These are phyloP conservation scores for Verticillium nubilum DNA, from an alignment of 2,329 filamentous ascomycete species.

Conservation along the genomic window DNA sequence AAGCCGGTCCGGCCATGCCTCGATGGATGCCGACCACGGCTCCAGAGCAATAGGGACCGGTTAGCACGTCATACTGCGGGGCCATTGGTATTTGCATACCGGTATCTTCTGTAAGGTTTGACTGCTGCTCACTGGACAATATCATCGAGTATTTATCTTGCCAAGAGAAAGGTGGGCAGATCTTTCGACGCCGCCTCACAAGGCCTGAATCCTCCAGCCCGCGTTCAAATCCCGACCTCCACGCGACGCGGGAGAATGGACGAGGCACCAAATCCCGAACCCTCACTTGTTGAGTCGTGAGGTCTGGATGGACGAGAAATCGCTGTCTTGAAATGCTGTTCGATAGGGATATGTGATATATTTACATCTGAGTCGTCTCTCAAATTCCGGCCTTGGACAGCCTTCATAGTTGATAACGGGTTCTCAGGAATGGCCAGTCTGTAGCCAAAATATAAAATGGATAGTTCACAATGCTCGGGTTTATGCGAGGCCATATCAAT, in stretches of 20 bases:
- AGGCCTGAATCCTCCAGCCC: neutral
- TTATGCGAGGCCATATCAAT: too few species aligned
- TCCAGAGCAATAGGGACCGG: neutral
- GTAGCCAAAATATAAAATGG: too few species aligned
- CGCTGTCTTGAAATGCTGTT: too few species aligned
- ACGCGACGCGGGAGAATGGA: neutral
- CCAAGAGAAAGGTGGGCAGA: too few species aligned
- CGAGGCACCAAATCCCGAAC: neutral
- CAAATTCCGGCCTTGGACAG: too few species aligned
- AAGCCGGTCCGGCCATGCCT: neutral
- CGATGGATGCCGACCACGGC: neutral
- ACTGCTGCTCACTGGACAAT: too few species aligned
- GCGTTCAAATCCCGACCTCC: neutral
- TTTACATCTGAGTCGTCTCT: too few species aligned
- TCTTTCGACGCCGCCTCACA: neutral
- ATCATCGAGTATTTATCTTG: neutral
- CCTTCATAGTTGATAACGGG: too few species aligned
- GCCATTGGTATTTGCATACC: conserved; percentile 3
- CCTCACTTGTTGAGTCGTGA: neutral
- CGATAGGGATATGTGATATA: too few species aligned
- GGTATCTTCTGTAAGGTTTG: too few species aligned
- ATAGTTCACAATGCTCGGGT: too few species aligned
- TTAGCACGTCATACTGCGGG: conserved; percentile 14
- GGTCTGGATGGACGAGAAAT: neutral
- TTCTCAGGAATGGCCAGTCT: too few species aligned